Evolutionary conservation across 768 basidiomycete species (phyloP).

Genomic region (Chalciporus pseudorubinellus): DNA sequence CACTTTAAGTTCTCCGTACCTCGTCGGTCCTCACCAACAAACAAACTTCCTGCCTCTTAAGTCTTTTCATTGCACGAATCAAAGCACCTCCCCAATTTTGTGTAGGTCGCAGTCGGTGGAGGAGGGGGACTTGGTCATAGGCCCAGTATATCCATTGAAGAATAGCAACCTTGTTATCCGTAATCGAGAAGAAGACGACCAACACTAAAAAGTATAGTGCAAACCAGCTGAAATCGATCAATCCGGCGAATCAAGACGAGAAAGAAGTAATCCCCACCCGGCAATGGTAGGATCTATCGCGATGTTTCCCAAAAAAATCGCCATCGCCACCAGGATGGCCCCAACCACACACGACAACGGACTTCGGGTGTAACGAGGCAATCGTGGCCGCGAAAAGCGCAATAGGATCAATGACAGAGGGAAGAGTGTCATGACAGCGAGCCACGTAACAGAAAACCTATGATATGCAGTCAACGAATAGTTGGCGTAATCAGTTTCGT

Average conservation of each 20-base stretch:
- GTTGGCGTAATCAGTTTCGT: neutral
- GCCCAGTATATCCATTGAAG: constrained; percentile 58
- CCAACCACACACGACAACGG: constrained; percentile 40
- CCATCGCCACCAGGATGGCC: constrained; percentile 40
- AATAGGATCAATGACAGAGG: constrained; percentile 58
- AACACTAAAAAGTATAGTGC: constrained; percentile 57
- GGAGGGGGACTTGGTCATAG: constrained; percentile 55
- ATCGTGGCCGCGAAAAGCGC: constrained; percentile 62
- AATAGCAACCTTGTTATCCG: constrained; percentile 53
- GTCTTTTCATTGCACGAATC: constrained; percentile 41
- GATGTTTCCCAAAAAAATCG: constrained; percentile 59
- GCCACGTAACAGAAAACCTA: constrained; percentile 68
- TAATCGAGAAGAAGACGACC: constrained; percentile 43
- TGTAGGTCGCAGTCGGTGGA: constrained; percentile 42
- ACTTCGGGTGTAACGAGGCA: constrained; percentile 44
- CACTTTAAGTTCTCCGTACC: too few species aligned
- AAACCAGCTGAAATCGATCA: constrained; percentile 49
- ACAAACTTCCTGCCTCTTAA: constrained; percentile 56
- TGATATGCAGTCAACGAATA: neutral
- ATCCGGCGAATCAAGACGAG: neutral
- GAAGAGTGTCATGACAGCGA: constrained; percentile 63
- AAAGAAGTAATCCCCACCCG: constrained; percentile 38
- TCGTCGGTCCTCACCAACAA: constrained; percentile 65
- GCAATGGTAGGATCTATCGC: constrained; percentile 53
- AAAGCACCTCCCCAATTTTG: constrained; percentile 43